Base-by-base conservation (phyloP, 768 basidiomycete species). In the Boletus subcaerulescens region DNA sequence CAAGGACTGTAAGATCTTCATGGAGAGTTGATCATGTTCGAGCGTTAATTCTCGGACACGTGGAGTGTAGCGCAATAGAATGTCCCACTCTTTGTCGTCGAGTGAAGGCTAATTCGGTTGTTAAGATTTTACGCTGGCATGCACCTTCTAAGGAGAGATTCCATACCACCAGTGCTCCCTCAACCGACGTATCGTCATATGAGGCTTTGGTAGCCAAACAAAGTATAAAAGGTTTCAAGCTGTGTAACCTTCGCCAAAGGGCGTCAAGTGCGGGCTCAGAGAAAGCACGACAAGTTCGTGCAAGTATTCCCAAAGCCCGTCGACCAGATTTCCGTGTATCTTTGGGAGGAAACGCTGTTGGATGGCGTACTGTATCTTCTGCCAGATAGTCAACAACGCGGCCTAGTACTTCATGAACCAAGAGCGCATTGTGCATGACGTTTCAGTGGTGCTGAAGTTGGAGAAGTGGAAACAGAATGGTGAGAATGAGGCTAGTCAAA, bases 191-290 rank as follows among this genome's bases (percentile, higher is more conserved):
- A 38, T 32, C 26, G 11, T 32, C 33, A 22, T 29, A 45, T 11
- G 32, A 29, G 7, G 29, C 8, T 13, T 35, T 50, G 40, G 44
- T 18, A 24, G 52, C 49, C 18, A 54, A 8, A 42, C 60, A 60
- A 22, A 29, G 29, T 8, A 29, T 5, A 24, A 61, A 46, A 0
- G 60, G 60, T 9, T 18, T 4, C 8, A 62, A 42, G 17, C 43
- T 45, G 46, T 61, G 5, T 8, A 62, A 31, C 32, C 44, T 63
- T 22, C n/a, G 6, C 60, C 57, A 63, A 26, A 63, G 33, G 17
- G 48, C 43, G 18, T 60, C 48, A 10, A 63, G 57, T 10, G 61
- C 61, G 22, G 49, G 48, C 14, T 61, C 46, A 35, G 55, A 58
- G 24, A 62, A 32, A 6, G 52, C 29, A 17, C 49, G 56, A 40